Base-by-base conservation (phyloP, 1,139 yeast genomes). In the Yamadazyma dendronema region DNA sequence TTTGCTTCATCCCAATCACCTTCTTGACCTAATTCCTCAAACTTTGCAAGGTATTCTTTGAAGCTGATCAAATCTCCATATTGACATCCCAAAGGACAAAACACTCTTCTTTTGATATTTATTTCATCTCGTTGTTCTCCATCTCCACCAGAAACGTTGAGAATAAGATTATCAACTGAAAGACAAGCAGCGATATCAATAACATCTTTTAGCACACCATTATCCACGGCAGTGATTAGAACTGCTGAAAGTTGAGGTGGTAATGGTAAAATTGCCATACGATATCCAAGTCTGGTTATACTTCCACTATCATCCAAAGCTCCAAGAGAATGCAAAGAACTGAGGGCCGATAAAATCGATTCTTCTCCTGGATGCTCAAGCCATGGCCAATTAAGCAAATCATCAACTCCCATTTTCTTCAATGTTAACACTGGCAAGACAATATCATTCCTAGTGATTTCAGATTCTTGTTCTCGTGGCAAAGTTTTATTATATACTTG, bases 211-310 rank as follows among this genome's bases (percentile, higher is more conserved):
- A 88, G 61, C 17, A 81, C 81, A 0, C 77, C 79, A 33, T 57
- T 57, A 34, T 77, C 79, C 42, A 73, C 65, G 0, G 96, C 96
- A 27, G 76, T 73, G 34, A 90, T 68, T 37, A 90, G 69, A 9
- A 89, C 97, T 0, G 88, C 89, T n/a, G 96, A 86, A 29, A 94
- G 69, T 52, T 87, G 94, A 0, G 98, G 98, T 12, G 90, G 84
- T 17, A 94, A 73, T 0, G 98, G 98, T 42, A 92, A 67, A 7
- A 87, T 73, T 0, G 95, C 89, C 95, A 92, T 89, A 52, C 85
- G 78, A 39, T 71, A 67, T 13, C 98, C 98, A 29, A 86, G 61
- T 1, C 70, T 59, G 0, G 97, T 92, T 42, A 92, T 81, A 23
- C 74, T 65, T 1, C 97, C 97, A 1, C 59, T 51, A 48, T 84